phyloP scores from a whole-genome alignment of 2,329 filamentous ascomycete species.

The Geosmithia morbida region DNA sequence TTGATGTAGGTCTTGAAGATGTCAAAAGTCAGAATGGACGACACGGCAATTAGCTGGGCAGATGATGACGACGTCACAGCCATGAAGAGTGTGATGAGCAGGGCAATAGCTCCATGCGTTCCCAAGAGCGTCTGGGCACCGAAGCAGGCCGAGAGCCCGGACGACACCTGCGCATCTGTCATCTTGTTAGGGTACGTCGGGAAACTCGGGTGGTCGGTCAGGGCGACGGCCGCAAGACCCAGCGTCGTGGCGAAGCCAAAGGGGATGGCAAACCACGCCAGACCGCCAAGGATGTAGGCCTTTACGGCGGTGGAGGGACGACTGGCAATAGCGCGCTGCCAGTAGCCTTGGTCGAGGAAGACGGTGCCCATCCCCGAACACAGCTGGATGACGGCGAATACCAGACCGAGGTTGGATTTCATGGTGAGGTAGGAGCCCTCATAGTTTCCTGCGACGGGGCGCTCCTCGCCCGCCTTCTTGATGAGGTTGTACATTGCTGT shows the following conservation, averaged over 20 bases:
- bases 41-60: slow-evolving; percentile 75
- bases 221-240: slow-evolving; percentile 66
- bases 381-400: slow-evolving; percentile 67
- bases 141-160: slow-evolving; percentile 73
- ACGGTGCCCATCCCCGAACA: slow-evolving; percentile 76
- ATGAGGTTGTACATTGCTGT: slow-evolving; percentile 61
- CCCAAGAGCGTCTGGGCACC: slow-evolving; percentile 75
- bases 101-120: slow-evolving; percentile 64
- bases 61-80: slow-evolving; percentile 77
- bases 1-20: slow-evolving; percentile 81
- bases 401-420: slow-evolving; percentile 44
- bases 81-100: slow-evolving; percentile 75
- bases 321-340: slow-evolving; percentile 87
- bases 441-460: slow-evolving; percentile 65
- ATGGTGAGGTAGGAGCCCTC: slow-evolving; percentile 57
- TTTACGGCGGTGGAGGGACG: slow-evolving; percentile 75
- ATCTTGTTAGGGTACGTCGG: slow-evolving; percentile 63
- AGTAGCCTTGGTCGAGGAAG: slow-evolving; percentile 76
- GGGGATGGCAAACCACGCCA: slow-evolving; percentile 86
- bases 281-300: slow-evolving; percentile 74
- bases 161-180: slow-evolving; percentile 58
- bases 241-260: slow-evolving; percentile 83
- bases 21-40: slow-evolving; percentile 77
- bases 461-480: slow-evolving; percentile 45
- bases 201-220: slow-evolving; percentile 60